A percentile compares a stretch with the other conserved stretches of the same genome.
Evolutionary conservation across 805 yeast genomes (phyloP).

Genomic region (Candida corydali): DNA sequence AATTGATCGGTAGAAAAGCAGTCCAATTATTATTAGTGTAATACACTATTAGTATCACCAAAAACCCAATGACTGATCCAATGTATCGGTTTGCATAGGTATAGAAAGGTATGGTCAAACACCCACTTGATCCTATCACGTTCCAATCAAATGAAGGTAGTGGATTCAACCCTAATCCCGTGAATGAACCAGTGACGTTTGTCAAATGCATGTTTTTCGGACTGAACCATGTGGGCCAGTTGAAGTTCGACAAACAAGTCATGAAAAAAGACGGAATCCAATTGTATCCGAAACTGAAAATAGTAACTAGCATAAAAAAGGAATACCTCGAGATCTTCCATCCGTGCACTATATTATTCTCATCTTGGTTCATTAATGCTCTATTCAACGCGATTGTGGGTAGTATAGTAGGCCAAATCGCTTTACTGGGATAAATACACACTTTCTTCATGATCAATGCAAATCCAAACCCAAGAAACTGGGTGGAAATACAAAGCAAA

Average conservation of each 20-base stretch:
- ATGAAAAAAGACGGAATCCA: conserved; percentile 40
- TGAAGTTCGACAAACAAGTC: conserved; percentile 35
- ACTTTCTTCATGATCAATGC: conserved; percentile 62
- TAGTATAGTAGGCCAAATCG: conserved; percentile 42
- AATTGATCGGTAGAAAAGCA: conserved; percentile 47
- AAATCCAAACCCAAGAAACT: conserved; percentile 62
- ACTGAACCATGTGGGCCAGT: conserved; percentile 44
- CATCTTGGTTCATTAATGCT: conserved; percentile 34
- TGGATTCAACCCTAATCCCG: conserved; percentile 41
- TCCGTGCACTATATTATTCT: conserved; percentile 20
- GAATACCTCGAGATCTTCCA: conserved; percentile 40
- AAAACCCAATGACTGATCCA: conserved; percentile 32
- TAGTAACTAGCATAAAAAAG: conserved; percentile 33
- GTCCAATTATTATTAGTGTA: conserved; percentile 50
- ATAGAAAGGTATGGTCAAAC: conserved; percentile 40
- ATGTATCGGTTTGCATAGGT: conserved; percentile 38
- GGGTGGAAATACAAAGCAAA: conserved; percentile 49
- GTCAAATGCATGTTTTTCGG: conserved; percentile 36
- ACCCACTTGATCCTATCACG: conserved; percentile 31
- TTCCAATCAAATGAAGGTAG: conserved; percentile 44
- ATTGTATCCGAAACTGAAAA: conserved; percentile 35
- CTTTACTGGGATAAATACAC: conserved; percentile 39
- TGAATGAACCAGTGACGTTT: conserved; percentile 34
- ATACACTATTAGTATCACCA: conserved; percentile 30
- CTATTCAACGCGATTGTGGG: conserved; percentile 41